These are phyloP conservation scores for Acanthamoeba sp. DNA, from an alignment of 208 protist species.

Conservation along the genomic window DNA sequence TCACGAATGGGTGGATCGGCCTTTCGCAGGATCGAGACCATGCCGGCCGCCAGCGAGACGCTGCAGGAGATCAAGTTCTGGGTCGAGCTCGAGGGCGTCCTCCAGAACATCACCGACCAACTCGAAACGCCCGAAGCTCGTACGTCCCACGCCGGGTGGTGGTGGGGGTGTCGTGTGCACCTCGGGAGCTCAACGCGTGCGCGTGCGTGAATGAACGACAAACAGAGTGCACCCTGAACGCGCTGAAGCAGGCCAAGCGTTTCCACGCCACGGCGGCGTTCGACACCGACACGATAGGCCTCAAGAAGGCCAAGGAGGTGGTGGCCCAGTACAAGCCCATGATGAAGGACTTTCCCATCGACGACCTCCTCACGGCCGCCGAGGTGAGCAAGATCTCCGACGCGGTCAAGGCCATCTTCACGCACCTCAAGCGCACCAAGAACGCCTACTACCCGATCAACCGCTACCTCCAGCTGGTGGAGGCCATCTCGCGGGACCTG, in stretches of 20 bases:
- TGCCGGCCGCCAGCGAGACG: slow-evolving; percentile 46
- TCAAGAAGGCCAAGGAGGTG: slow-evolving; percentile 83
- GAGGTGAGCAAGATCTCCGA: slow-evolving; percentile 84
- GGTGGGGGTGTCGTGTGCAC: too few relatives aligned
- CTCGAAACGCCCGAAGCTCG: slow-evolving; percentile 82
- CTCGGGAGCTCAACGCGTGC: too few relatives aligned
- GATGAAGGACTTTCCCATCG: slow-evolving; percentile 91
- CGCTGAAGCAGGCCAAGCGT: slow-evolving; percentile 86
- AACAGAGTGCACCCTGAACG: slow-evolving; percentile 80
- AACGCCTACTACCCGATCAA: slow-evolving; percentile 85
- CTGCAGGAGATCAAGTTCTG: slow-evolving; percentile 91
- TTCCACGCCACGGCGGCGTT: slow-evolving; percentile 87
- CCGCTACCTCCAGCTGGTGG: slow-evolving; percentile 83
- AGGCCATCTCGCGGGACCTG: slow-evolving; percentile 87
- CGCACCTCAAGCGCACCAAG: slow-evolving; percentile 86
- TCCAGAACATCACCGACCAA: slow-evolving; percentile 82
- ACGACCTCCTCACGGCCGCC: slow-evolving; percentile 85
- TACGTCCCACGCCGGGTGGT: too few relatives aligned
- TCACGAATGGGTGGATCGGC: not conserved
- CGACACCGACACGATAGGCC: slow-evolving; percentile 85
- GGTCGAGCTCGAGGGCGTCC: slow-evolving; percentile 83
- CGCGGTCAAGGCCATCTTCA: slow-evolving; percentile 87
- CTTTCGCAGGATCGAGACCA: slow-evolving; percentile 66
- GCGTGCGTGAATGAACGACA: not conserved
- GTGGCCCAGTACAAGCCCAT: slow-evolving; percentile 87